Conservation (phyloP, 176 grass and related monocot species). For the Aegilops tauschii region DNA sequence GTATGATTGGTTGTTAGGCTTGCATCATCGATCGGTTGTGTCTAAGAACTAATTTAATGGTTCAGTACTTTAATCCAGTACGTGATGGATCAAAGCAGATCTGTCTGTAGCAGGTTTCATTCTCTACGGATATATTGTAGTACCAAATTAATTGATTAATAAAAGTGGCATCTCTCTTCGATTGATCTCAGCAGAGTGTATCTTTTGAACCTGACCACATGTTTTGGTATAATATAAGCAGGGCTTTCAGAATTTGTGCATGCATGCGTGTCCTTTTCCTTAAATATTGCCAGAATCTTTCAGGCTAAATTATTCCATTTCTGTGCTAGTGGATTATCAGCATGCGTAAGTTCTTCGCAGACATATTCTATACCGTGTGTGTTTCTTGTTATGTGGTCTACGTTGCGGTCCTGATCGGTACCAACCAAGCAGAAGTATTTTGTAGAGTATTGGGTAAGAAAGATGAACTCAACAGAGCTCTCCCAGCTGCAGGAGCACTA, state of each 20-base stretch:
- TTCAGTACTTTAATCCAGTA: slow-evolving; percentile 11
- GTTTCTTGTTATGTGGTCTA: slow-evolving; percentile 17
- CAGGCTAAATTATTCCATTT: slow-evolving; percentile 26
- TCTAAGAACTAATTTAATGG: slow-evolving; percentile 28
- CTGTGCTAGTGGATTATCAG: slow-evolving; percentile 29
- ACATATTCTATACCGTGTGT: slow-evolving; percentile 19
- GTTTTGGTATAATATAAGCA: slow-evolving; percentile 33
- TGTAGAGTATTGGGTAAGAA: too few relatives aligned
- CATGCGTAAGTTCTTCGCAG: slow-evolving; percentile 19
- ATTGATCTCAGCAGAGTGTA: slow-evolving; percentile 11
- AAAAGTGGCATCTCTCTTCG: slow-evolving; percentile 38
- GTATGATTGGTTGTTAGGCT: slow-evolving; percentile 59
- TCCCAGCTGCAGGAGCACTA: not conserved
- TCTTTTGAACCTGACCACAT: slow-evolving; percentile 34
- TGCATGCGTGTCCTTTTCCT: slow-evolving; percentile 21
- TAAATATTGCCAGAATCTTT: slow-evolving; percentile 29
- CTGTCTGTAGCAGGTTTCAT: slow-evolving; percentile 44
- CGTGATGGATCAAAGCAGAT: slow-evolving; percentile 38
- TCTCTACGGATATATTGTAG: slow-evolving; percentile 31
- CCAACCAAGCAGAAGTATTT: not conserved
- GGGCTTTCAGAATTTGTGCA: slow-evolving; percentile 34
- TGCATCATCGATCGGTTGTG: slow-evolving; percentile 44
- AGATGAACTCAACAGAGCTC: not conserved
- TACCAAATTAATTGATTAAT: slow-evolving; percentile 27
- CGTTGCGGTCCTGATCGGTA: not conserved